These are phyloP conservation scores for Oldenlandia corymbosa DNA, from an alignment of 257 asterid species.

Conservation along the genomic window DNA sequence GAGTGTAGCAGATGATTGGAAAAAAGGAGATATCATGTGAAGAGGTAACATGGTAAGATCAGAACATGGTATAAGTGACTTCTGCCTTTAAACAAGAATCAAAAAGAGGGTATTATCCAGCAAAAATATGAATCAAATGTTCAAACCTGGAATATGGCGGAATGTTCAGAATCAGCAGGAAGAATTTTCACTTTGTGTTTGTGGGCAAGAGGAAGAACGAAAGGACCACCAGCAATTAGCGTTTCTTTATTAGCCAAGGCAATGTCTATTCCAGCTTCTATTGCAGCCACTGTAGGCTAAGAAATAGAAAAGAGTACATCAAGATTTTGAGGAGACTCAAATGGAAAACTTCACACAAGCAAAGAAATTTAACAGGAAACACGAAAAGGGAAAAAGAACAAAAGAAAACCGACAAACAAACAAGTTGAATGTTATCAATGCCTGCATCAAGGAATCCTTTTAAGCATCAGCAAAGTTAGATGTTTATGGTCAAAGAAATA, in stretches of 20 bases:
- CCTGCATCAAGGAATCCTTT: background rate
- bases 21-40: background rate
- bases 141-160: slow-evolving; percentile 94
- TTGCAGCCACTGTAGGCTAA: slow-evolving; percentile 98
- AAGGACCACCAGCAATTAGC: slow-evolving; percentile 95
- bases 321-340: too few species aligned
- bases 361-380: background rate
- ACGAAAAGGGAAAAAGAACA: background rate
- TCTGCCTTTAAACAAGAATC: background rate
- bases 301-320: background rate
- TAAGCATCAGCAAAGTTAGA: background rate
- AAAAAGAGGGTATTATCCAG: too few species aligned
- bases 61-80: too few species aligned
- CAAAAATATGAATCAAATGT: slow-evolving; percentile 1
- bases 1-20: background rate
- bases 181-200: slow-evolving; percentile 97
- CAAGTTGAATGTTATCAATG: too few species aligned
- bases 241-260: slow-evolving; percentile 99
- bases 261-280: slow-evolving; percentile 96
- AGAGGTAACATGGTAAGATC: background rate
- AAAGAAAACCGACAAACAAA: too few species aligned
- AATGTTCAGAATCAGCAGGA: slow-evolving; percentile 99
- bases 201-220: slow-evolving; percentile 93
- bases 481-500: background rate
- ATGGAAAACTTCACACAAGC: slow-evolving; percentile 2